A percentile compares a stretch with the other conserved stretches of the same genome.
These are phyloP conservation scores for Tagetes erecta DNA, from an alignment of 129 eudicot genomes.

Conservation along the genomic window DNA sequence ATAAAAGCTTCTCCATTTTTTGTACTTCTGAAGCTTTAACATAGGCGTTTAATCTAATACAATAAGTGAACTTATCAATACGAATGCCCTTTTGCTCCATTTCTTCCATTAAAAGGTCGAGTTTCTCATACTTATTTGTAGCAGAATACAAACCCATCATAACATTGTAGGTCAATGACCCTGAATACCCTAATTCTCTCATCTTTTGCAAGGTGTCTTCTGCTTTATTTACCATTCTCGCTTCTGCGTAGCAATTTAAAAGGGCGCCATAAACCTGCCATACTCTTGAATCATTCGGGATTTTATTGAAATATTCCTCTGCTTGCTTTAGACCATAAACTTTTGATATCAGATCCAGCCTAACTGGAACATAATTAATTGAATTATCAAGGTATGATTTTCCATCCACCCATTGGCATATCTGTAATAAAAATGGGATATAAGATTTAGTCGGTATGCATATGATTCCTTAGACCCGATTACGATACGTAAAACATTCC, in stretches of 20 bases:
- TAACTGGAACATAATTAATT: constrained; percentile 39
- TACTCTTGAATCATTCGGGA: constrained; percentile 37
- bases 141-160: constrained; percentile 51
- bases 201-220: constrained; percentile 51
- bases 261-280: constrained; percentile 56
- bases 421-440: constrained; percentile 26
- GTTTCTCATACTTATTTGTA: constrained; percentile 34
- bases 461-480: too few species aligned
- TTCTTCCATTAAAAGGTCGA: constrained; percentile 43
- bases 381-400: constrained; percentile 35
- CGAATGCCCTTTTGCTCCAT: constrained; percentile 48
- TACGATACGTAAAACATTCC: too few species aligned
- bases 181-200: constrained; percentile 38
- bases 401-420: constrained; percentile 51
- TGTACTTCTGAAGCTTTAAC: constrained; percentile 33
- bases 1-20: constrained; percentile 51
- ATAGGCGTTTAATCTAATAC: constrained; percentile 48
- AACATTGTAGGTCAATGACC: constrained; percentile 46
- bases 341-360: constrained; percentile 47
- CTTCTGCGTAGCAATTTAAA: constrained; percentile 42
- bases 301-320: constrained; percentile 45
- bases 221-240: constrained; percentile 44
- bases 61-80: constrained; percentile 36
- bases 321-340: constrained; percentile 51
- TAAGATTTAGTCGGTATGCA: background rate